Percentiles rank a stretch among this genome's conserved stretches.
phyloP scores from a whole-genome alignment of 1,284 basidiomycete genomes.

The Ustilago bromivora region DNA sequence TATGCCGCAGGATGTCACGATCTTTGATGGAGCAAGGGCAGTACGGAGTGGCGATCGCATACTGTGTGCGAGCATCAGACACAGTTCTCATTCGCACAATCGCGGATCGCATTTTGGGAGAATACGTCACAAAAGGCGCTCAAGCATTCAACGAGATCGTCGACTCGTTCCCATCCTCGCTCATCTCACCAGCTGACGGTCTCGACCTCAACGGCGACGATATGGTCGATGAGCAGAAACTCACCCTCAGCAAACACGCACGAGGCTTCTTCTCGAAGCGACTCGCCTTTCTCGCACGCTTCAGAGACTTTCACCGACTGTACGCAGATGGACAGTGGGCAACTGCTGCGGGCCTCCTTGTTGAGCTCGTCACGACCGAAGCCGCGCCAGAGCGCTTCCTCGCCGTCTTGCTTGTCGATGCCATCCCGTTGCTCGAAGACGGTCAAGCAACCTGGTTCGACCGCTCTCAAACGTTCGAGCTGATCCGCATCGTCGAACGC shows the following conservation, averaged over 20 bases:
- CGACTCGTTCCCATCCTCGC: slow-evolving; percentile 61
- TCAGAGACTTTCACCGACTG: slow-evolving; percentile 64
- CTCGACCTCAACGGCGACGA: slow-evolving; percentile 27
- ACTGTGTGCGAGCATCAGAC: slow-evolving; percentile 64
- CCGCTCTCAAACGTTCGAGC: slow-evolving; percentile 58
- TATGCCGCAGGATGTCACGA: slow-evolving; percentile 56
- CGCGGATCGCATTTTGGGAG: slow-evolving; percentile 60
- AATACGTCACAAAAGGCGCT: slow-evolving; percentile 57
- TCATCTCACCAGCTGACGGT: slow-evolving; percentile 43
- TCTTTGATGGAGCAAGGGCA: slow-evolving; percentile 45
- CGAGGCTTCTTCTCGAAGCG: slow-evolving; percentile 55
- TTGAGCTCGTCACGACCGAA: slow-evolving; percentile 62
- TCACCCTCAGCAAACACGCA: slow-evolving; percentile 18
- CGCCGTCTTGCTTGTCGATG: slow-evolving; percentile 64
- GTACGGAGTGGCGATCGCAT: slow-evolving; percentile 63
- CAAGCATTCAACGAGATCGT: slow-evolving; percentile 58
- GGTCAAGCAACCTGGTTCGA: slow-evolving; percentile 55
- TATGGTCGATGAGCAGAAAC: slow-evolving; percentile 12
- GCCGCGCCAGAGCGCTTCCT: slow-evolving; percentile 64
- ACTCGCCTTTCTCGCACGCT: slow-evolving; percentile 64
- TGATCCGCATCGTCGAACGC: slow-evolving; percentile 63
- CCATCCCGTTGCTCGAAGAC: slow-evolving; percentile 60
- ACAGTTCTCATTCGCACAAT: slow-evolving; percentile 59
- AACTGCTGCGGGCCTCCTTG: slow-evolving; percentile 58
- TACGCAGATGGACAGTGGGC: slow-evolving; percentile 50